A percentile compares a stretch with the other conserved stretches of the same genome.
phyloP scores from a whole-genome alignment of 345 rosid species.

The Eucalyptus erythrocorys region DNA sequence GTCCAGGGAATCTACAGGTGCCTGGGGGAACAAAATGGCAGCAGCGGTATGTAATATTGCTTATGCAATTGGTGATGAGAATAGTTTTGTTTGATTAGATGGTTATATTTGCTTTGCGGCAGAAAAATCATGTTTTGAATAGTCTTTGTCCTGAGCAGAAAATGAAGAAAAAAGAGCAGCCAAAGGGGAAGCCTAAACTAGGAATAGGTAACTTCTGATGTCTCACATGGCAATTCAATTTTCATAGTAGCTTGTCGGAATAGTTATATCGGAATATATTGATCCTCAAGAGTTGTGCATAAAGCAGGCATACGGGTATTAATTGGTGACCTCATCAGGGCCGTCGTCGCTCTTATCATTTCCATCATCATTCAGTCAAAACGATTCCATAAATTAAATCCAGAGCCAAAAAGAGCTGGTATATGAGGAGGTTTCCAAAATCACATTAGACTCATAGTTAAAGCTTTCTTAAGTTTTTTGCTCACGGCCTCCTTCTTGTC shows the following conservation, averaged over 20 bases:
- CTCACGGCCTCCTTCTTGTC: neutral
- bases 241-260: neutral
- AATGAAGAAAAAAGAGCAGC: neutral
- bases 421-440: neutral
- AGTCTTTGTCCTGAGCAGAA: neutral
- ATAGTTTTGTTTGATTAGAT: neutral
- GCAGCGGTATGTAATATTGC: neutral
- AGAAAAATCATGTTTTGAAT: neutral
- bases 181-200: neutral
- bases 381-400: neutral
- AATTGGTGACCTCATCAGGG: neutral
- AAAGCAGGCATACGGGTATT: slow-evolving; percentile 22
- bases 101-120: neutral
- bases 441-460: neutral
- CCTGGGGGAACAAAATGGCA: slow-evolving; percentile 1
- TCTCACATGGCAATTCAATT: neutral
- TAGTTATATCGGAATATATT: neutral
- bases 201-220: neutral
- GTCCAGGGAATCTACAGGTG: slow-evolving; percentile 9
- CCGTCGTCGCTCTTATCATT: neutral
- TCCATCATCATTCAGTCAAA: neutral
- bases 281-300: neutral
- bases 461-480: neutral
- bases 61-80: neutral
- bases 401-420: neutral